phyloP scores from a whole-genome alignment of 257 asterid species.

The Capsicum rhomboideum region DNA sequence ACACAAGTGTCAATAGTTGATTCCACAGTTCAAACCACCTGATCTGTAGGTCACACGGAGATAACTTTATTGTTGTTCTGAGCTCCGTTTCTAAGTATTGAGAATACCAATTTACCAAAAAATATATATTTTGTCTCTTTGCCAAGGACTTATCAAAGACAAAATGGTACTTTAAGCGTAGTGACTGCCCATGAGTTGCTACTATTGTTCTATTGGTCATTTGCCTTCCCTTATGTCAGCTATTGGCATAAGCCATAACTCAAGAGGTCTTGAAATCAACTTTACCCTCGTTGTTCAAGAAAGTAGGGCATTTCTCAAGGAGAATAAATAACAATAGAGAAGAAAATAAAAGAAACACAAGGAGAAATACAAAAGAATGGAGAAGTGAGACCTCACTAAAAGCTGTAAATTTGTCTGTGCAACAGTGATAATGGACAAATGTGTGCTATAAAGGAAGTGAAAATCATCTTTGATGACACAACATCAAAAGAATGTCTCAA shows the following conservation, averaged over 20 bases:
- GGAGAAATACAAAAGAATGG: background rate
- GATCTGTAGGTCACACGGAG: background rate
- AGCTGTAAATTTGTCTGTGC: background rate
- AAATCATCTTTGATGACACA: conserved; percentile 33
- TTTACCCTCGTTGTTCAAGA: background rate
- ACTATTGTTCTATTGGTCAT: background rate
- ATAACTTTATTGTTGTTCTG: background rate
- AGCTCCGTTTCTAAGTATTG: background rate
- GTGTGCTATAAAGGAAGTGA: conserved; percentile 84
- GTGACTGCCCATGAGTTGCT: background rate
- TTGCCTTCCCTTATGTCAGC: background rate
- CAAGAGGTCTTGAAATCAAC: background rate
- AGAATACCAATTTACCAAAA: background rate
- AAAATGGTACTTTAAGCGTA: background rate
- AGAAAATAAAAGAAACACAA: background rate
- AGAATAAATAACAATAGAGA: background rate
- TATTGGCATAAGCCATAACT: background rate
- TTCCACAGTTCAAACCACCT: background rate
- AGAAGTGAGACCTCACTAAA: background rate
- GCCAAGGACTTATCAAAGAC: background rate
- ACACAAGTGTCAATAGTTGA: background rate
- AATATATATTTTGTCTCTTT: background rate
- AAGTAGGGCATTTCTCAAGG: background rate
- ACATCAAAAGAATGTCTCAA: conserved; percentile 46
- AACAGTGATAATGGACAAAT: conserved; percentile 69